Evolutionary conservation across 2,329 filamentous ascomycete genomes (phyloP).

Genomic region (Xylariaceae sp.): DNA sequence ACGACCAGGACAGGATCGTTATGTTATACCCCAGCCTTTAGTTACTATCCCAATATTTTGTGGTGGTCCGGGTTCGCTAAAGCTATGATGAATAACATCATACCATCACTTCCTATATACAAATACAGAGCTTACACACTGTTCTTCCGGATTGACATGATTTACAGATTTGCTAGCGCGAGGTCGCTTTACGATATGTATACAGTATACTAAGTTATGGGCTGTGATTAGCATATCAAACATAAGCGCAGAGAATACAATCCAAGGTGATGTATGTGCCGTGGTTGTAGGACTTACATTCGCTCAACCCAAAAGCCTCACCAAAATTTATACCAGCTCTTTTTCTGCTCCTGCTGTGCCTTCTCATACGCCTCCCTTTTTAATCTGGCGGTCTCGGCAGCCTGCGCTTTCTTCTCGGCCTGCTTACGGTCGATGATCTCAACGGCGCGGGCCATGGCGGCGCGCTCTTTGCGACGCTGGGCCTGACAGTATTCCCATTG

Average conservation of each 20-base stretch:
- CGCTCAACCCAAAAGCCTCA: slow-evolving; percentile 23
- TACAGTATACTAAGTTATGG: no score
- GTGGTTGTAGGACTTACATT: no score
- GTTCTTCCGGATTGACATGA: slow-evolving; percentile 2
- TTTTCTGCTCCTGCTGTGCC: slow-evolving; percentile 32
- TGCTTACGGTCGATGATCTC: slow-evolving; percentile 76
- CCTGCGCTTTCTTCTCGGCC: slow-evolving; percentile 50
- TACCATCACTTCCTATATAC: no score
- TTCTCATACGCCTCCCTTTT: slow-evolving; percentile 41
- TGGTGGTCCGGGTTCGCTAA: no score
- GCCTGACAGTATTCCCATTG: slow-evolving; percentile 85
- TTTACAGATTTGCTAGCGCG: slow-evolving; percentile 5
- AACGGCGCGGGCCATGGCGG: slow-evolving; percentile 79
- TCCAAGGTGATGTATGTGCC: no score
- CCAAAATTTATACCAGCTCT: slow-evolving; percentile 55
- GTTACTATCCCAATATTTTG: neutral
- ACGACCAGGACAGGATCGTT: slow-evolving; percentile 4
- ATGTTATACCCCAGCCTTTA: slow-evolving; percentile 17
- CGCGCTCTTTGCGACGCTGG: slow-evolving; percentile 67
- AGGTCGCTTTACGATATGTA: no score
- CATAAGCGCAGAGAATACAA: no score
- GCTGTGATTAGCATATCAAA: no score
- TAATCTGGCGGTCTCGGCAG: slow-evolving; percentile 38
- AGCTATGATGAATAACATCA: no score
- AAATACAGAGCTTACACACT: neutral